These are phyloP conservation scores for Kregervanrija delftensis DNA, from an alignment of 805 yeast genomes.

Conservation along the genomic window DNA sequence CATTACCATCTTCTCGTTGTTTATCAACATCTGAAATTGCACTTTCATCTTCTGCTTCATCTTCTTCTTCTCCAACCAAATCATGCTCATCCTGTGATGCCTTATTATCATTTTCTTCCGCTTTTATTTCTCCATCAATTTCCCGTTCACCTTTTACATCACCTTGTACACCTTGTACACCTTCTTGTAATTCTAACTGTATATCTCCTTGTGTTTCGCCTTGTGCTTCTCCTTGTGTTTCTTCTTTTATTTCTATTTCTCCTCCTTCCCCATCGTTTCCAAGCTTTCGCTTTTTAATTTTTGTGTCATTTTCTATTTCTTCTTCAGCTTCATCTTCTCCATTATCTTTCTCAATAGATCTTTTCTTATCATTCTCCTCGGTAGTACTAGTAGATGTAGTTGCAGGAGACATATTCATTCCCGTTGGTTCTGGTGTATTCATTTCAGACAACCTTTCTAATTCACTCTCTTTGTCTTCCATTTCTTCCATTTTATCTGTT, in stretches of 20 bases:
- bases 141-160: conserved; percentile 4
- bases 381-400: not conserved
- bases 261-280: conserved; percentile 8
- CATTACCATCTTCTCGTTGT: conserved; percentile 19
- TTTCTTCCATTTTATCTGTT: conserved; percentile 72
- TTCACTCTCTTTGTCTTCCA: conserved; percentile 47
- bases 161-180: conserved; percentile 14
- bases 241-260: too few species aligned
- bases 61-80: conserved; percentile 19
- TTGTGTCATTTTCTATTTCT: conserved; percentile 17
- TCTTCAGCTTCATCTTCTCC: conserved; percentile 19
- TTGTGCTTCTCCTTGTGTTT: conserved; percentile 6
- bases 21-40: conserved; percentile 13
- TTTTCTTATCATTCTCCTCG: conserved; percentile 17
- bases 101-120: conserved; percentile 14
- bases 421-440: not conserved
- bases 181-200: conserved; percentile 10
- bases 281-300: not conserved
- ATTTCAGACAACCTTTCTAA: conserved; percentile 32
- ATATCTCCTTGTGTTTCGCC: conserved; percentile 13
- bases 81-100: conserved; percentile 19
- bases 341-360: conserved; percentile 34
- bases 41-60: conserved; percentile 19
- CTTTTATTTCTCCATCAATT: conserved; percentile 7
- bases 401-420: too few species aligned